These are phyloP conservation scores for Amauroascus verrucosus DNA, from an alignment of 2,329 filamentous ascomycete genomes.

Conservation along the genomic window DNA sequence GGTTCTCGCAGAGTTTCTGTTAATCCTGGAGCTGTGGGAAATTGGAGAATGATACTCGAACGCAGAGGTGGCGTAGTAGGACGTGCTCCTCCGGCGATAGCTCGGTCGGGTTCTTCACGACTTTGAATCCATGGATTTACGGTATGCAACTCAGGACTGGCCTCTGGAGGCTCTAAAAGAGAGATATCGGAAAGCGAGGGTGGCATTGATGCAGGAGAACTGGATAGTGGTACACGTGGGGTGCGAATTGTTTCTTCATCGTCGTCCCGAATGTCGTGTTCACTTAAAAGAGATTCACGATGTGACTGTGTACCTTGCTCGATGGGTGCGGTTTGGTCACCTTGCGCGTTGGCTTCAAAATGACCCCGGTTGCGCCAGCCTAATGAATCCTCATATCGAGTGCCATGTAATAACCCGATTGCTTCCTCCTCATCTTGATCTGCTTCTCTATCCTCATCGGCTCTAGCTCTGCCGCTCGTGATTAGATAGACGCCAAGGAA, in stretches of 20 bases:
- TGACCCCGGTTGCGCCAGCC: slow-evolving; percentile 16
- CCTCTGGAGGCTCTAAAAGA: slow-evolving; percentile 20
- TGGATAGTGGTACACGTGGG: slow-evolving; percentile 27
- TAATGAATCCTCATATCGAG: slow-evolving; percentile 29
- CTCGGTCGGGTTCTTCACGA: background rate
- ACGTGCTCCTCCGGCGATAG: background rate
- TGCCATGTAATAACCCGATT: slow-evolving; percentile 32
- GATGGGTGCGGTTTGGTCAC: background rate
- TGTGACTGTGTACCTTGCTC: slow-evolving; percentile 21
- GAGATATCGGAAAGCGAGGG: slow-evolving; percentile 27
- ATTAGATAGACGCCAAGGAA: slow-evolving; percentile 97
- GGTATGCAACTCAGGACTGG: slow-evolving; percentile 27
- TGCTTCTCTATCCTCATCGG: slow-evolving; percentile 52
- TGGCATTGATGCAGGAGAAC: slow-evolving; percentile 25
- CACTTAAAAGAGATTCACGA: slow-evolving; percentile 27
- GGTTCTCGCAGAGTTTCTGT: slow-evolving; percentile 19
- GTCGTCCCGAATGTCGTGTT: slow-evolving; percentile 17
- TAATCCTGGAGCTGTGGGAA: slow-evolving; percentile 31
- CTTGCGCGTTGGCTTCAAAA: background rate
- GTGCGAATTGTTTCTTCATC: slow-evolving; percentile 28
- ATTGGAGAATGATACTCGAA: slow-evolving; percentile 30
- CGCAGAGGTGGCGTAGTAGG: slow-evolving; percentile 21
- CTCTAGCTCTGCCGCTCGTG: slow-evolving; percentile 63
- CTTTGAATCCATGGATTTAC: slow-evolving; percentile 30
- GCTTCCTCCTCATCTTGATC: slow-evolving; percentile 52